Evolutionary conservation across 768 basidiomycete genomes (phyloP), one percentile per base, ranked within the genome.

Genomic region (Tricholoma bakamatsutake): DNA sequence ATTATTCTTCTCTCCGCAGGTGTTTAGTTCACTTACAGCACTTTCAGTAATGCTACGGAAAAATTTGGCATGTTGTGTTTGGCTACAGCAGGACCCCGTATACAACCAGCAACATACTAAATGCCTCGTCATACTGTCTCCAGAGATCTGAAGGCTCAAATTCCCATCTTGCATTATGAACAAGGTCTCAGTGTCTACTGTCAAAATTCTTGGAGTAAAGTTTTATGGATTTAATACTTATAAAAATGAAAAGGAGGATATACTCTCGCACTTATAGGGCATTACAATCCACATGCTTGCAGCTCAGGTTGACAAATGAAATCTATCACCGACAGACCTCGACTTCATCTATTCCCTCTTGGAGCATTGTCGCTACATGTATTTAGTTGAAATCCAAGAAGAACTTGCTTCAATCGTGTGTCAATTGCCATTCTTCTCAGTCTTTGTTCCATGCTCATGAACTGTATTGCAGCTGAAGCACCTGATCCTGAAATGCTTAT

Each of bases 141-240:
- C 3, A 3, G n/a, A 21, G 53, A 61, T 35, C 37, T 64, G 50
- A 63, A 66, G 34, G 61, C 56, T 34, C 40, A 50, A 10, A 63
- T 66, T 28, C 61, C 62, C 4, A 35, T 59, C 17, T 56, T 66
- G 11, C 51, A 35, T 12, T 54, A 52, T 56, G 18, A 57, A 11
- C 52, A 53, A 9, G 47, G 55, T 27, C 56, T 57, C 50, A 54
- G 21, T 21, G 51, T 64, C 33, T 11, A 65, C 63, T 13, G 63
- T 61, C 35, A 15, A n/a, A n/a, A n/a, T n/a, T n/a, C n/a, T n/a
- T n/a, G n/a, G n/a, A n/a, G n/a, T n/a, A n/a, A n/a, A n/a, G n/a
- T n/a, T n/a, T n/a, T n/a, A n/a, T n/a, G n/a, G n/a, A n/a, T n/a
- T n/a, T n/a, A n/a, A n/a, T n/a, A n/a, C n/a, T n/a, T n/a, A n/a